These are phyloP conservation scores for Taiozyma sp. DNA, from an alignment of 1,139 yeast genomes.

Conservation along the genomic window DNA sequence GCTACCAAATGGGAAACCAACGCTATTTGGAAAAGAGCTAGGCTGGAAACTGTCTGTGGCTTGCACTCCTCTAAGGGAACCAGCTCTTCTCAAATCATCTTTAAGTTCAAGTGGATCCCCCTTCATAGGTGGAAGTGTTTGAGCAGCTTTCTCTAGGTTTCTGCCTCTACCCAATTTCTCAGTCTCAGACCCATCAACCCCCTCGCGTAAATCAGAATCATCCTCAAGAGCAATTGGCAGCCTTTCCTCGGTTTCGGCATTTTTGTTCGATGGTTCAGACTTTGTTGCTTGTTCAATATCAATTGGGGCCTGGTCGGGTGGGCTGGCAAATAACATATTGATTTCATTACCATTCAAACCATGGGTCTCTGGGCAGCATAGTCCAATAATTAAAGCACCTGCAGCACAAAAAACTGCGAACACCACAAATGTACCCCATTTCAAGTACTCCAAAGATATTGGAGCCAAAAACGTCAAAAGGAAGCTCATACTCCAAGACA, in stretches of 20 bases:
- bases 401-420: constrained; percentile 34
- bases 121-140: not conserved
- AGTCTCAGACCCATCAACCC: not conserved
- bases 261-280: not conserved
- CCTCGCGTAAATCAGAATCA: not conserved
- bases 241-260: not conserved
- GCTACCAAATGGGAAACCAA: constrained; percentile 14
- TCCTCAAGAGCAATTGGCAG: not conserved
- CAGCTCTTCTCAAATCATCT: not conserved
- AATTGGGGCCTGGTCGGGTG: not conserved
- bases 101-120: not conserved
- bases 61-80: not conserved
- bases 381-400: constrained; percentile 29
- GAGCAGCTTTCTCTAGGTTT: not conserved
- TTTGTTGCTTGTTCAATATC: not conserved
- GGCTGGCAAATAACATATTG: not conserved
- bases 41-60: not conserved
- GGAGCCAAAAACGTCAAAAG: constrained; percentile 40
- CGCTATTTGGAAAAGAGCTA: constrained; percentile 14
- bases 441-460: constrained; percentile 31
- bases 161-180: not conserved
- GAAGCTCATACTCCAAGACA: constrained; percentile 49
- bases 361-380: constrained; percentile 43
- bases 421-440: constrained; percentile 41
- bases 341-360: constrained; percentile 25